Conservation (phyloP, 768 basidiomycete species). For the Butyriboletus loyo region DNA sequence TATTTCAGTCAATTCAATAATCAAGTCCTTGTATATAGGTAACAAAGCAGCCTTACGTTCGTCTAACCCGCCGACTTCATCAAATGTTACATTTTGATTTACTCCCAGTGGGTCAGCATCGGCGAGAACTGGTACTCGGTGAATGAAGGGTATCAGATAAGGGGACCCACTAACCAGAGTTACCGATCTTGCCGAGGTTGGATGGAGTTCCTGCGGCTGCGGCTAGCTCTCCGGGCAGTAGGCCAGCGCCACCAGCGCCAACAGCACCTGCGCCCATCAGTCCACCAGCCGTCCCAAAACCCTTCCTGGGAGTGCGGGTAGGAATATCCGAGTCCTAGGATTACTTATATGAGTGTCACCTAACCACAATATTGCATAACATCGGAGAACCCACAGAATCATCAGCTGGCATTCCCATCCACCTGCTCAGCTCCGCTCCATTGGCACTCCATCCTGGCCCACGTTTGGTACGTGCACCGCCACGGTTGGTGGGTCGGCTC, state of each 20-base stretch:
- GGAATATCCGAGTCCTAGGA: constrained; percentile 68
- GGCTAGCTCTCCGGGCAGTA: constrained; percentile 58
- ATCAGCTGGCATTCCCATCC: constrained; percentile 71
- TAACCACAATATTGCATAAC: neutral
- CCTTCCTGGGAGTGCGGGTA: constrained; percentile 67
- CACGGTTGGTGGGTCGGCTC: constrained; percentile 38
- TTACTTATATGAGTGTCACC: neutral
- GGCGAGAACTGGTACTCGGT: constrained; percentile 59
- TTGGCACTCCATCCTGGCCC: constrained; percentile 75
- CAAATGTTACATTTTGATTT: constrained; percentile 90
- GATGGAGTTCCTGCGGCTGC: constrained; percentile 75
- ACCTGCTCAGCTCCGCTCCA: constrained; percentile 72
- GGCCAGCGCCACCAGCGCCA: constrained; percentile 49
- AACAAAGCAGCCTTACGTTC: constrained; percentile 57
- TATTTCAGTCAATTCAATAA: constrained; percentile 28
- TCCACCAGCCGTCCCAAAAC: constrained; percentile 52
- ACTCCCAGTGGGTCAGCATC: constrained; percentile 96
- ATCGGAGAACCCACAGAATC: constrained; percentile 53
- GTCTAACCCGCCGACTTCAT: constrained; percentile 94
- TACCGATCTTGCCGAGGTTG: constrained; percentile 81
- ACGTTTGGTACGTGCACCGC: constrained; percentile 40
- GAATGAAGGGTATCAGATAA: constrained; percentile 15
- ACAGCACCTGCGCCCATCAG: constrained; percentile 46
- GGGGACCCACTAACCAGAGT: constrained; percentile 50
- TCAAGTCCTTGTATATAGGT: neutral